Evolutionary conservation across 805 yeast species (phyloP).

Genomic region (Schwanniomyces vanrijiae): DNA sequence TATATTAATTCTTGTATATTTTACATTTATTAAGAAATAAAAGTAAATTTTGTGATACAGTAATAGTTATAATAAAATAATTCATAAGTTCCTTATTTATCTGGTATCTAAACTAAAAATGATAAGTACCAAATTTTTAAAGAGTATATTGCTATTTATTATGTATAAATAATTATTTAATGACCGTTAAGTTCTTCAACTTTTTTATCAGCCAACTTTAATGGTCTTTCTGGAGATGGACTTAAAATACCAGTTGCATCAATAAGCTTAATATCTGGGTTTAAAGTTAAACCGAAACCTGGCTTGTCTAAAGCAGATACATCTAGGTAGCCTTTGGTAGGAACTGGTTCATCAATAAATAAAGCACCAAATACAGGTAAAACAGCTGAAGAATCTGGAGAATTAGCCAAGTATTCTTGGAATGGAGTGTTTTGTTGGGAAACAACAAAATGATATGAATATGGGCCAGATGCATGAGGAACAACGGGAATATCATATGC

Average conservation of each 20-base stretch:
- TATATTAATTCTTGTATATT: no score
- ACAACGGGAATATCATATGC: conserved; percentile 55
- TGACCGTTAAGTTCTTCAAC: conserved; percentile 4
- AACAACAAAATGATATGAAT: conserved; percentile 50
- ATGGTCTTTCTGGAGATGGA: conserved; percentile 41
- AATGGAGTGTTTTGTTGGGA: conserved; percentile 52
- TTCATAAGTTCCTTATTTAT: no score
- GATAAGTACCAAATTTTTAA: no score
- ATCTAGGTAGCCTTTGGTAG: conserved; percentile 43
- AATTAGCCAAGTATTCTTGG: conserved; percentile 52
- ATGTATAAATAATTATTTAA: not conserved
- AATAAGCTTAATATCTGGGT: conserved; percentile 41
- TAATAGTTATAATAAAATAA: no score
- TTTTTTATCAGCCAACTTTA: conserved; percentile 15
- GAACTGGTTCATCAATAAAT: conserved; percentile 49
- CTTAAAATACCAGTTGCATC: conserved; percentile 38
- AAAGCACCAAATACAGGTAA: conserved; percentile 49
- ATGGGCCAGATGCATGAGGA: conserved; percentile 55
- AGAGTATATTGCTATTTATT: not conserved
- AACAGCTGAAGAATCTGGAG: conserved; percentile 46
- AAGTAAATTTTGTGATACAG: no score
- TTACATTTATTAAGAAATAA: no score
- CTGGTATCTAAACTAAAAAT: no score
- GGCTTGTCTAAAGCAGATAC: conserved; percentile 44
- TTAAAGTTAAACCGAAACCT: conserved; percentile 49